Evolutionary conservation across 2,329 filamentous ascomycete genomes (phyloP), one percentile per base, ranked within the genome.

Genomic region (Fusarium veterinarium): DNA sequence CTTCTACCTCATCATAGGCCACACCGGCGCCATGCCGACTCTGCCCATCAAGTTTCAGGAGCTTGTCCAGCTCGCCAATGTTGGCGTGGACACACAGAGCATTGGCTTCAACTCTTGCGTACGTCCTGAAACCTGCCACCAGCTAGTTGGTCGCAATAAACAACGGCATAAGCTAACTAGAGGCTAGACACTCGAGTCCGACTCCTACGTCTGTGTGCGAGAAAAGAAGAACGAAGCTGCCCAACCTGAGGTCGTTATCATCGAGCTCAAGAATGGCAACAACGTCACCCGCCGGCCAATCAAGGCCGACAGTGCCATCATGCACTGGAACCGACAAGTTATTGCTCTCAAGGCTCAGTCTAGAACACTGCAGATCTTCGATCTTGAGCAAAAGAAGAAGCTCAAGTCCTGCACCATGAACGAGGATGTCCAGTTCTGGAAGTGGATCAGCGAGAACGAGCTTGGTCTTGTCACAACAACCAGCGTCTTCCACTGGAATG

Each of bases 231-330:
- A 90, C 82, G 93, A 95, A 79, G 90, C 91, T 75, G 90, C 94
- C 74, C 92, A 93, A 78, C 93, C 95, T 74, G 95, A 98, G 85
- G 95, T 99, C 75, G 93, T 99, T 84, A 99, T 99, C 83, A 87
- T 99, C 85, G 94, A 99, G 84, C 92, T 99, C 81, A 98, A 98
- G 85, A 97, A 98, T 85, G 91, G 91, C 86, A 98, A 97, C 90
- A 95, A 96, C 87, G 91, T 98, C 82, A 96, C 94, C 78, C 92
- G 93, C 79, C 91, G 95, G 81, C 94, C 95, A 53, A 99, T 99
- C 87, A 98, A 97, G 88, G 96, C 96, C 80, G 96, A 99, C 86
- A 98, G 95, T 90, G 96, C 97, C 79, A 97, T 99, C 82, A 98
- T 99, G 96, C 96, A 99, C 90, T 97, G 94, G 94, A 92, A 89